Conservation (phyloP, 1,139 yeast genomes). For the Nakaseomyces kungkrabaensis region DNA sequence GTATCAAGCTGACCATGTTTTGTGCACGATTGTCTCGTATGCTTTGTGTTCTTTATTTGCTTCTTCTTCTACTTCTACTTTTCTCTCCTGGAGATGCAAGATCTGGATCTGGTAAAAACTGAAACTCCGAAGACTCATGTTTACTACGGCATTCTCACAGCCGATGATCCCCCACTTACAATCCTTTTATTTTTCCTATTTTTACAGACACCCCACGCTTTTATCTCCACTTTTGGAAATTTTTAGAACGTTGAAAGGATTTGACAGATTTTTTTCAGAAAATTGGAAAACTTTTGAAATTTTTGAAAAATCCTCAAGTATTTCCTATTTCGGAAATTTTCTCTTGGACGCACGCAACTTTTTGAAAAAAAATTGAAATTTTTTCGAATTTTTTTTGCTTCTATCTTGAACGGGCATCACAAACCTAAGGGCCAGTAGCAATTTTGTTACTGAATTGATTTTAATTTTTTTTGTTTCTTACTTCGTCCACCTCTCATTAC, state of each 20-base stretch:
- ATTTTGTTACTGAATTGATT: neutral
- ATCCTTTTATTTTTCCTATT: too few species aligned
- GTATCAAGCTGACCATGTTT: too few species aligned
- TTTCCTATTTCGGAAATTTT: neutral
- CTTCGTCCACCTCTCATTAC: neutral
- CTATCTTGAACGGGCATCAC: neutral
- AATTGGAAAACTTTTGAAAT: slow-evolving; percentile 2
- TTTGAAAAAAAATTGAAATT: neutral
- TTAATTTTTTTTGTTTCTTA: neutral
- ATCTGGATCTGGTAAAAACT: too few species aligned
- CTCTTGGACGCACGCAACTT: neutral
- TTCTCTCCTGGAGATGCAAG: neutral
- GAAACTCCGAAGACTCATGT: neutral
- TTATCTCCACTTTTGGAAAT: too few species aligned
- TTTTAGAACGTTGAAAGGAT: too few species aligned
- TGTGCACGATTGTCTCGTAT: too few species aligned
- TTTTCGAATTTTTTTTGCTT: neutral
- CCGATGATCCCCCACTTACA: neutral
- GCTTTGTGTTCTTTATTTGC: neutral
- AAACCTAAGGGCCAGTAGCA: neutral
- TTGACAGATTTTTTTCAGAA: neutral
- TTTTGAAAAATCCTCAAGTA: neutral
- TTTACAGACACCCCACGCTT: too few species aligned
- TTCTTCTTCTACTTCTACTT: neutral
- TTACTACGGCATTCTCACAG: neutral